Percentiles rank a stretch among this genome's conserved stretches.
These are phyloP conservation scores for Sarocladium oryzae DNA, from an alignment of 2,329 filamentous ascomycete species.

Conservation along the genomic window DNA sequence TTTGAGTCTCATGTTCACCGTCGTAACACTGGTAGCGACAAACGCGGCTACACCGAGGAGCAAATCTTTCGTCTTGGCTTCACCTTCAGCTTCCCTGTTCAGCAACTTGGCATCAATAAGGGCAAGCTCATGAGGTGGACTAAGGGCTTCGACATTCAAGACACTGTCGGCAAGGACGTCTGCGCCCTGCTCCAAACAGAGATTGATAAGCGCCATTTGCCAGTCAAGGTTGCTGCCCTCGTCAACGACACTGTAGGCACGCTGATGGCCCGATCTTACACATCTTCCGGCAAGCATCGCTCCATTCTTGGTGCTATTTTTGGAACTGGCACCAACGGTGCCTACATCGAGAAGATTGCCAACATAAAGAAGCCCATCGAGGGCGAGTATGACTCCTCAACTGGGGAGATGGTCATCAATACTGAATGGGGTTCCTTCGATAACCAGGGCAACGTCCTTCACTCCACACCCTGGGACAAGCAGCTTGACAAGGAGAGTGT, in stretches of 20 bases:
- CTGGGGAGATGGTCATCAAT: slow-evolving; percentile 95
- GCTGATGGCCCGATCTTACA: slow-evolving; percentile 95
- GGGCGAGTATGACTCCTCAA: slow-evolving; percentile 68
- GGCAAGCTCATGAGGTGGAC: slow-evolving; percentile 94
- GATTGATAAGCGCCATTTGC: slow-evolving; percentile 78
- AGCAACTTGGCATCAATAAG: slow-evolving; percentile 92
- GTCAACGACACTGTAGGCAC: slow-evolving; percentile 98
- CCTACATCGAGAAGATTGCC: slow-evolving; percentile 86
- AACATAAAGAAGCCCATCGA: slow-evolving; percentile 74
- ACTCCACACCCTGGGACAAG: slow-evolving; percentile 75
- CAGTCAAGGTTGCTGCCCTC: slow-evolving; percentile 88
- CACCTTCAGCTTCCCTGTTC: slow-evolving; percentile 95
- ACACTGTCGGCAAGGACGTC: slow-evolving; percentile 89
- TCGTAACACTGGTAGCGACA: slow-evolving; percentile 52
- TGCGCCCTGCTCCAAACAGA: slow-evolving; percentile 84
- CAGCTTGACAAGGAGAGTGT: slow-evolving; percentile 72
- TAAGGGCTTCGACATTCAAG: slow-evolving; percentile 96
- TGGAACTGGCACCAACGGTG: slow-evolving; percentile 93
- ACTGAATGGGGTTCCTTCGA: slow-evolving; percentile 99
- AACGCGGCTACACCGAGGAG: slow-evolving; percentile 58
- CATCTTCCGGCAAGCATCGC: slow-evolving; percentile 77
- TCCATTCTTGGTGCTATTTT: slow-evolving; percentile 96
- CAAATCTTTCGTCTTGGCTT: slow-evolving; percentile 93
- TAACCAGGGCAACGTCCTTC: slow-evolving; percentile 82
- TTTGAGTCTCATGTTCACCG: slow-evolving; percentile 66